Percentiles rank a stretch among this genome's conserved stretches.
Evolutionary conservation across 768 basidiomycete genomes (phyloP).

Genomic region (Pulveroboletus sp.): DNA sequence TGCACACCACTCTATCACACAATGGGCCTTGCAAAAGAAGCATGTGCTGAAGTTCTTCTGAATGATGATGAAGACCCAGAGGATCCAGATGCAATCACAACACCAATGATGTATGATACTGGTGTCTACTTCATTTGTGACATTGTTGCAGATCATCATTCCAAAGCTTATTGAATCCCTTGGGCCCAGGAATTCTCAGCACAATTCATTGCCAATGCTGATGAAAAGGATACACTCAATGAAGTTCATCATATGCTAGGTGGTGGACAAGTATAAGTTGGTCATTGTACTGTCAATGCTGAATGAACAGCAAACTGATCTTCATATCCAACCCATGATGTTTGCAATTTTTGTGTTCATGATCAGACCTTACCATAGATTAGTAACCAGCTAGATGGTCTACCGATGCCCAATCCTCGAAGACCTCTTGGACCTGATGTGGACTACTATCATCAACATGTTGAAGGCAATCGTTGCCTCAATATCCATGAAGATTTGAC

Average conservation of each 20-base stretch:
- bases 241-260: not conserved
- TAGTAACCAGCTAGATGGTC: not conserved
- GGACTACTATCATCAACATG: not conserved
- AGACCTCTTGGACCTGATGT: conserved; percentile 6
- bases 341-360: not conserved
- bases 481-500: no score
- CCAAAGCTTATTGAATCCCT: not conserved
- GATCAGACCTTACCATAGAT: not conserved
- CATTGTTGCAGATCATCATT: not conserved
- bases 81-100: not conserved
- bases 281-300: not conserved
- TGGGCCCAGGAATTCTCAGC: not conserved
- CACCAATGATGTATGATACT: conserved; percentile 6
- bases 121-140: conserved; percentile 4
- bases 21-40: not conserved
- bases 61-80: not conserved
- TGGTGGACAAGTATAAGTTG: not conserved
- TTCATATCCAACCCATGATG: not conserved
- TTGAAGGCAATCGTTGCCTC: not conserved
- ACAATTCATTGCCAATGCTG: not conserved
- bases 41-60: not conserved
- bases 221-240: not conserved
- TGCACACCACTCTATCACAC: not conserved
- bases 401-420: not conserved
- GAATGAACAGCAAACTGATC: not conserved